Evolutionary conservation across 495 filamentous ascomycete species (phyloP).

Genomic region (Pseudevernia furfuracea): DNA sequence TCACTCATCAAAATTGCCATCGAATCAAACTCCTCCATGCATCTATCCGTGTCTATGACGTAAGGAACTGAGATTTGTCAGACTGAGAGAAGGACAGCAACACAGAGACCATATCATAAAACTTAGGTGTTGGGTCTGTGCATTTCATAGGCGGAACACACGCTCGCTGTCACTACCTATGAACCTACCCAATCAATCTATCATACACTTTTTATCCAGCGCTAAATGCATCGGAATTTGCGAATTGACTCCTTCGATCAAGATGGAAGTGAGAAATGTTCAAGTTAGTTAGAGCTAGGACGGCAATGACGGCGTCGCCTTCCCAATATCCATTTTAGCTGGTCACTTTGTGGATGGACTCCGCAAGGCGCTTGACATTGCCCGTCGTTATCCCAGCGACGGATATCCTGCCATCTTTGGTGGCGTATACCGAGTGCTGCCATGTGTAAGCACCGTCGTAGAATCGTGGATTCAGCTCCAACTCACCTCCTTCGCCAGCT

Average conservation of each 20-base stretch:
- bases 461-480: neutral
- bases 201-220: conserved; percentile 8
- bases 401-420: conserved; percentile 94
- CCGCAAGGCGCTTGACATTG: conserved; percentile 88
- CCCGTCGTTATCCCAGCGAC: conserved; percentile 90
- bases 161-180: neutral
- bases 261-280: neutral
- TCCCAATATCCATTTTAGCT: conserved; percentile 33
- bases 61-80: neutral
- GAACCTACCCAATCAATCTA: conserved; percentile 5
- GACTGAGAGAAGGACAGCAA: neutral
- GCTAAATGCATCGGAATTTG: conserved; percentile 12
- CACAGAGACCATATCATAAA: neutral
- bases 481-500: conserved; percentile 77
- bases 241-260: neutral
- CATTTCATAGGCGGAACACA: neutral
- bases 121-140: neutral
- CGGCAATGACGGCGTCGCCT: neutral
- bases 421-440: conserved; percentile 93
- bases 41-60: neutral
- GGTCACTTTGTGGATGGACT: conserved; percentile 91
- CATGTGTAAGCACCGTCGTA: conserved; percentile 10
- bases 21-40: neutral
- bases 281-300: neutral
- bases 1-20: neutral